Evolutionary conservation across 169 alveolate species (phyloP), one percentile per base, ranked within the genome.

Genomic region (Eimeria sp.): DNA sequence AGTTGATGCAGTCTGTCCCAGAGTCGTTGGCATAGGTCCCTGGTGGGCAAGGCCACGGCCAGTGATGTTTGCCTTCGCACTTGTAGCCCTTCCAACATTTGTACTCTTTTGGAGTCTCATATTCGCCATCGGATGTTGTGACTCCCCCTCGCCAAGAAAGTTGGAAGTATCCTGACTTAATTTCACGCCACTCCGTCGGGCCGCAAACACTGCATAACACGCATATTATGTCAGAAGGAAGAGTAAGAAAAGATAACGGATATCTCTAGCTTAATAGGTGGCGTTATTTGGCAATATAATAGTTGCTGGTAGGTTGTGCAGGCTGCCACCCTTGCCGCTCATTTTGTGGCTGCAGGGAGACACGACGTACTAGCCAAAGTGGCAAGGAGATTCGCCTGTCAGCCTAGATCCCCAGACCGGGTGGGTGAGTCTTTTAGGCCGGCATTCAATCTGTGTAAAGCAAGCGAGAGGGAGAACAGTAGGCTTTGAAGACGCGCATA

Each of bases 1-100:
- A 85, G 66, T 85, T 85, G 82, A 85, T 64, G 80, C 93, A 85
- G 25, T 85, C 93, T 37, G 93, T 85, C 30, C 93, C 93, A 6
- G 71, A 71, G 58, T 18, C 64, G 64, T 85, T 85, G 58, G 93
- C 60, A 43, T 85, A 85, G 52, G 93, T 85, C 60, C 93, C 93
- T 1, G 93, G 93, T 10, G 72, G 76, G 93, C 93, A 85, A 30
- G 52, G 93, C 93, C 80, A 40, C 25, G 93, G 93, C 93, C 93
- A 85, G 82, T 85, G 93, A 80, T 85, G 82, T 10, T 62, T 64
- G 62, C 93, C 93, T 30, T 60, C 82, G 82, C 93, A 85, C 60
- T 46, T 62, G 93, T 85, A 46, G 64, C 93, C 93, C 62, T 40
- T 30, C 93, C 93, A 85, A 64, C 93, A 85, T 11, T 14, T 30